These are phyloP conservation scores for Mycena rosella DNA, from an alignment of 768 basidiomycete species.

Conservation along the genomic window DNA sequence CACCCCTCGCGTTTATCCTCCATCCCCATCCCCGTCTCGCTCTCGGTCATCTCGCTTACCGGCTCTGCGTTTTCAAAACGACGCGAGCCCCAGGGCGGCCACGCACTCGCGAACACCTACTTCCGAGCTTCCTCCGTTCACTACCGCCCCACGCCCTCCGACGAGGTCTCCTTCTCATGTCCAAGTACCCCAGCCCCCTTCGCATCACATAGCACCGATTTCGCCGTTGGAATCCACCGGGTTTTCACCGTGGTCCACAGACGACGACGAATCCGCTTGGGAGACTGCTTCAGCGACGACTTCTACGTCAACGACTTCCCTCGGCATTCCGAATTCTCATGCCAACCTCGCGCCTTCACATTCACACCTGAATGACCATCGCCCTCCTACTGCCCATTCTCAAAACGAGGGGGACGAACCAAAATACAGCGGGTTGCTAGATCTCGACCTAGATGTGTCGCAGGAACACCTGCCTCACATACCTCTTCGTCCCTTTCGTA, in stretches of 20 bases:
- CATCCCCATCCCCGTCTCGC: constrained; percentile 67
- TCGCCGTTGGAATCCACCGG: constrained; percentile 52
- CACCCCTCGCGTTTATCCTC: constrained; percentile 63
- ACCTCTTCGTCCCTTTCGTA: constrained; percentile 93
- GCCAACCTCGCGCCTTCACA: constrained; percentile 44
- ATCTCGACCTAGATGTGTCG: constrained; percentile 58
- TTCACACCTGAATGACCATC: constrained; percentile 21
- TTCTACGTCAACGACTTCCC: constrained; percentile 70
- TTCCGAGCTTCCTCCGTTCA: constrained; percentile 47
- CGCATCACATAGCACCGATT: constrained; percentile 39
- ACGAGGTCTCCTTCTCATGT: constrained; percentile 33
- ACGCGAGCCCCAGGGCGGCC: constrained; percentile 1
- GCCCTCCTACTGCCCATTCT: constrained; percentile 23
- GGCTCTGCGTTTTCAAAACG: constrained; percentile 44
- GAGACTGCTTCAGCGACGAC: constrained; percentile 77
- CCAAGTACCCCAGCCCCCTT: constrained; percentile 23
- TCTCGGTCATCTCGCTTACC: constrained; percentile 55
- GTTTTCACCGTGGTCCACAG: constrained; percentile 78
- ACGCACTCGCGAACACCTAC: constrained; percentile 55
- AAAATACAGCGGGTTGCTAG: constrained; percentile 45
- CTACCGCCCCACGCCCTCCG: constrained; percentile 40
- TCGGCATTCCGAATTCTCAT: constrained; percentile 42
- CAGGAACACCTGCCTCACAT: constrained; percentile 85
- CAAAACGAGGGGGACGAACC: constrained; percentile 25
- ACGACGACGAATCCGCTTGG: constrained; percentile 85